Evolutionary conservation across 192 early-diverging fungal genomes (phyloP), one percentile per base, ranked within the genome.

Genomic region (Gonapodya prolifera): DNA sequence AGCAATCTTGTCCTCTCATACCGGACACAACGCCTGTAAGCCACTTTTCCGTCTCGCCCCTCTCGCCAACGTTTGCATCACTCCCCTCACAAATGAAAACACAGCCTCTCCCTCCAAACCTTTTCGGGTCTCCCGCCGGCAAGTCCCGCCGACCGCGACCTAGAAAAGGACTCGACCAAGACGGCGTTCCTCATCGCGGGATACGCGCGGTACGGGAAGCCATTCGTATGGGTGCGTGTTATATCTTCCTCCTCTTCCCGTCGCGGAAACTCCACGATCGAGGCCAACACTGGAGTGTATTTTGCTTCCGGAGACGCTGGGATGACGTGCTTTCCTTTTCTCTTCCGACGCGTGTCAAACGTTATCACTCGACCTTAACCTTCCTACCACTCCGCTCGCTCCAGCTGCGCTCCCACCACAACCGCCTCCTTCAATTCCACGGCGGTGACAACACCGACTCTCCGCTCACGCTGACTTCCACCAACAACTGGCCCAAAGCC

Each of bases 171-270:
- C 77, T 73, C 82, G n/a, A 74, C 80, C 30, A 83, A 84, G 1
- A 84, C 88, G 1, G 87, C 87, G 29, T 92, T 92, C 71, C 75
- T 92, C 31, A 81, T 92, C 36, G 90, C 89, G 70, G 91, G 90
- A 35, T 92, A 92, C 75, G 85, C 88, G 33, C 84, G 88, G 8
- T 92, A 92, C 80, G 87, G 87, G 77, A 89, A 89, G 61, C 91
- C 91, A 30, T 92, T 90, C 77, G 91, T 92, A 36, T 92, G 91
- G 91, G 86, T 87, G 83, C 34, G 82, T 82, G n/a, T n/a, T n/a
- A n/a, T n/a, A n/a, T n/a, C n/a, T n/a, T n/a, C n/a, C n/a, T n/a
- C n/a, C n/a, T n/a, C n/a, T n/a, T n/a, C n/a, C n/a, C n/a, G n/a
- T n/a, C n/a, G n/a, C n/a, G n/a, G n/a, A n/a, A n/a, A n/a, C n/a